A percentile compares a stretch with the other conserved stretches of the same genome.
phyloP scores from a whole-genome alignment of 1,284 basidiomycete species.

The Ganoderma leucocontextum region DNA sequence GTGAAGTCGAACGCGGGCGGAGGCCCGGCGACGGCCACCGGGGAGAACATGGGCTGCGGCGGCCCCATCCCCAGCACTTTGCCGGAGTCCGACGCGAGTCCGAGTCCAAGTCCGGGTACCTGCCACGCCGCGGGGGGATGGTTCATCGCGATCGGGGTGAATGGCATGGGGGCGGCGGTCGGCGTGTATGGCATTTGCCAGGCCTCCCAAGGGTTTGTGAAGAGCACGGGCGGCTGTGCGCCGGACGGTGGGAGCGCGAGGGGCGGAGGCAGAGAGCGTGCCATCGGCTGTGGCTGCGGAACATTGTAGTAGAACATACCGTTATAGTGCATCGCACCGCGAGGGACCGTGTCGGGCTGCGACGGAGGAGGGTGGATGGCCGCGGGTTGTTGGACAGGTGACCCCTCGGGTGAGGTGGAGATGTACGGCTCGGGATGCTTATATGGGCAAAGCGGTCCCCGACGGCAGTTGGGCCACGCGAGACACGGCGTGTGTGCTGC shows the following conservation, averaged over 20 bases:
- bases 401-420: conserved; percentile 32
- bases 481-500: conserved; percentile 48
- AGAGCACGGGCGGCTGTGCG: conserved; percentile 21
- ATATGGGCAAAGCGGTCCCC: conserved; percentile 42
- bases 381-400: conserved; percentile 17
- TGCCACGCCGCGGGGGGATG: neutral
- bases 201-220: conserved; percentile 26
- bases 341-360: conserved; percentile 23
- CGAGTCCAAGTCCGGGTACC: neutral
- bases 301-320: conserved; percentile 29
- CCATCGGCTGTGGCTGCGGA: conserved; percentile 12
- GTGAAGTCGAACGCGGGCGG: conserved; percentile 1
- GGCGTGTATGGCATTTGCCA: conserved; percentile 22
- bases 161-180: neutral
- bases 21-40: neutral
- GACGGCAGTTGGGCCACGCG: conserved; percentile 44
- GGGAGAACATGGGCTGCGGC: conserved; percentile 5
- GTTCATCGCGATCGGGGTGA: neutral
- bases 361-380: neutral
- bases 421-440: conserved; percentile 44
- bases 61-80: neutral
- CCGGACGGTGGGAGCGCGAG: conserved; percentile 25
- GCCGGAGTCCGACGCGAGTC: neutral
- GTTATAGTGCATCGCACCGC: conserved; percentile 26
- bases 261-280: conserved; percentile 24